These are phyloP conservation scores for Porcisia hertigi DNA, from an alignment of 208 protist genomes.

Conservation along the genomic window DNA sequence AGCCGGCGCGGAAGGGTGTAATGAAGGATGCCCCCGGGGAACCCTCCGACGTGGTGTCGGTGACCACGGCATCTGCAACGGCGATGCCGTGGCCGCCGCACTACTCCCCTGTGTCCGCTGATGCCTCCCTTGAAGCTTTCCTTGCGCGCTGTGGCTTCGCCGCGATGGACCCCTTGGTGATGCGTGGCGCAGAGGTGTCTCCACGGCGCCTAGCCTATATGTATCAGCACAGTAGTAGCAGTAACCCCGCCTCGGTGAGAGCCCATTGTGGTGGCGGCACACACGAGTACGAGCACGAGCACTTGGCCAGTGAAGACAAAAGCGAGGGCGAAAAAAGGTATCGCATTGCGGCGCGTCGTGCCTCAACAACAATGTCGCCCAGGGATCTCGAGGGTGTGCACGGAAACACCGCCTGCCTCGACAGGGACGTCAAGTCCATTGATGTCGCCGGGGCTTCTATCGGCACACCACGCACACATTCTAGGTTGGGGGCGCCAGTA, in stretches of 20 bases:
- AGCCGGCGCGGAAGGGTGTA: not conserved
- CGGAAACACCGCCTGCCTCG: too few relatives aligned
- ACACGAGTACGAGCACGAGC: not conserved
- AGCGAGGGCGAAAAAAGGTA: too few relatives aligned
- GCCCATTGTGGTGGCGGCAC: conserved; percentile 3
- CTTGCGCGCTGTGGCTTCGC: conserved; percentile 30
- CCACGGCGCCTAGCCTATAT: conserved; percentile 3
- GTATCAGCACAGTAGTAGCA: not conserved
- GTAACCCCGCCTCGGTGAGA: not conserved
- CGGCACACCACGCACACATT: too few relatives aligned
- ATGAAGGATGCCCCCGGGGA: too few relatives aligned
- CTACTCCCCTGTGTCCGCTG: conserved; percentile 5
- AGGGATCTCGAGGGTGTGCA: too few relatives aligned
- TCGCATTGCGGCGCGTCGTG: too few relatives aligned
- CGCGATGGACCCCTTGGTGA: not conserved
- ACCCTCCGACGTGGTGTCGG: not conserved
- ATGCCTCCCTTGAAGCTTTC: conserved; percentile 17
- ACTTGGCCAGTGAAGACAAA: too few relatives aligned
- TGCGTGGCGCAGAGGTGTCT: not conserved
- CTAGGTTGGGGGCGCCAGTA: too few relatives aligned
- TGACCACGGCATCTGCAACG: not conserved
- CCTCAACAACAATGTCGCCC: too few relatives aligned
- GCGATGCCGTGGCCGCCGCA: conserved; percentile 19
- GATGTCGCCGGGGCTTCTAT: too few relatives aligned
- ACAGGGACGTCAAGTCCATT: too few relatives aligned